Conservation (phyloP, 2,329 filamentous ascomycete species). For the Fusarium denticulatum region DNA sequence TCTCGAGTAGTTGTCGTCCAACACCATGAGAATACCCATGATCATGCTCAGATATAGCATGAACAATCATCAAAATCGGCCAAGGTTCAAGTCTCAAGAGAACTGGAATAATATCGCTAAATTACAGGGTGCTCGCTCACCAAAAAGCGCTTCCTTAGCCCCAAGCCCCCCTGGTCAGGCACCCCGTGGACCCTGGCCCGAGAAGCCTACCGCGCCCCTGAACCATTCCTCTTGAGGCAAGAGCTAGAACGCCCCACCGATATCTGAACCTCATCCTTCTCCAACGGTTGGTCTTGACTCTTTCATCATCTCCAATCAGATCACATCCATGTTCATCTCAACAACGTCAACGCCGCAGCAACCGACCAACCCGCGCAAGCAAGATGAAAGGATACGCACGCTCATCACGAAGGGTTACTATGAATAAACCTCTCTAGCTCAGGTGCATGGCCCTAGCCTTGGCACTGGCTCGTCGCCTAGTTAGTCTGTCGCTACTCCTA, state of each 20-base stretch:
- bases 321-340: slow-evolving; percentile 18
- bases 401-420: not conserved
- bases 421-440: slow-evolving; percentile 7
- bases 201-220: slow-evolving; percentile 27
- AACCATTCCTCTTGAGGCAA: slow-evolving; percentile 32
- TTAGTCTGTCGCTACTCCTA: slow-evolving; percentile 1
- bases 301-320: slow-evolving; percentile 27
- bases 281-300: slow-evolving; percentile 25
- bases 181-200: slow-evolving; percentile 6
- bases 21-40: slow-evolving; percentile 2
- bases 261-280: slow-evolving; percentile 26
- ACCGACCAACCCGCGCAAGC: slow-evolving; percentile 18
- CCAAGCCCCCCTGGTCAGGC: slow-evolving; percentile 13
- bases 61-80: slow-evolving; percentile 13
- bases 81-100: not conserved
- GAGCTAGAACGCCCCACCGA: slow-evolving; percentile 29
- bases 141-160: slow-evolving; percentile 18
- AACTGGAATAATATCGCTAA: slow-evolving; percentile 10
- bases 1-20: not conserved
- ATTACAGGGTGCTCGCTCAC: slow-evolving; percentile 32
- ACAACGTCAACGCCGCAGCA: slow-evolving; percentile 28
- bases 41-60: slow-evolving; percentile 3
- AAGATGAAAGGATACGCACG: slow-evolving; percentile 12
- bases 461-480: slow-evolving; percentile 13
- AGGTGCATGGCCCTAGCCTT: not conserved